Evolutionary conservation across 495 filamentous ascomycete species (phyloP).

Genomic region (Aspergillus haitiensis): DNA sequence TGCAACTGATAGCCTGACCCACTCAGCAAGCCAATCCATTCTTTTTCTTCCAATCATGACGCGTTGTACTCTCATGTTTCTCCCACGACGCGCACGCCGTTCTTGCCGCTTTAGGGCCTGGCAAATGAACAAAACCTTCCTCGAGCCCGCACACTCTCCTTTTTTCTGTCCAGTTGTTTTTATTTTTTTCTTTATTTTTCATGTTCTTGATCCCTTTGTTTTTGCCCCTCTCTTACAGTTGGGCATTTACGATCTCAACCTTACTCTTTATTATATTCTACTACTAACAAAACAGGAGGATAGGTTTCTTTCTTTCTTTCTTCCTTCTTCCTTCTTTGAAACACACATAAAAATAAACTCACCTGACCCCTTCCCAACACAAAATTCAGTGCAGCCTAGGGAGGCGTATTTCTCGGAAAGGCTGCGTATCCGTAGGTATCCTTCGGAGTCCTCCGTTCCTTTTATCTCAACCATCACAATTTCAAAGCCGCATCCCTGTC

Average conservation of each 20-base stretch:
- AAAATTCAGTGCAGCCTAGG: too few relatives aligned
- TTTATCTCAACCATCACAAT: slow-evolving; percentile 5
- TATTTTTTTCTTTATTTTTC: slow-evolving; percentile 5
- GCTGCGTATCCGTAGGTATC: not conserved
- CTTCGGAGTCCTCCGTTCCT: not conserved
- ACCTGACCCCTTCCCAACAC: too few relatives aligned
- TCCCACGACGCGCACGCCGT: slow-evolving; percentile 35
- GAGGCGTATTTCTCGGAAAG: not conserved
- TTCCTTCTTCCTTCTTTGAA: not conserved
- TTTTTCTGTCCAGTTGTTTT: slow-evolving; percentile 26
- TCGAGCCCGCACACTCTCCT: slow-evolving; percentile 27
- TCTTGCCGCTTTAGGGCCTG: slow-evolving; percentile 45
- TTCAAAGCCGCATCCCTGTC: slow-evolving; percentile 4
- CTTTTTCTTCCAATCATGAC: slow-evolving; percentile 36
- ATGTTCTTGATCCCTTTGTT: not conserved
- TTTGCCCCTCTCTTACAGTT: not conserved
- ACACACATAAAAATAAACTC: too few relatives aligned
- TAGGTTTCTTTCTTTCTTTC: not conserved
- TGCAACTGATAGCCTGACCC: slow-evolving; percentile 33
- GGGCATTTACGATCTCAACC: not conserved
- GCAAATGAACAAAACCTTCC: slow-evolving; percentile 47
- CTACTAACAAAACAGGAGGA: too few relatives aligned
- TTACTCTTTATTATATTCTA: too few relatives aligned
- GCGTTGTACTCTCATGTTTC: slow-evolving; percentile 29
- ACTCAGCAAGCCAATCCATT: slow-evolving; percentile 17